These are phyloP conservation scores for Cryptococcus neoformans DNA, from an alignment of 1,284 basidiomycete species.

Conservation along the genomic window DNA sequence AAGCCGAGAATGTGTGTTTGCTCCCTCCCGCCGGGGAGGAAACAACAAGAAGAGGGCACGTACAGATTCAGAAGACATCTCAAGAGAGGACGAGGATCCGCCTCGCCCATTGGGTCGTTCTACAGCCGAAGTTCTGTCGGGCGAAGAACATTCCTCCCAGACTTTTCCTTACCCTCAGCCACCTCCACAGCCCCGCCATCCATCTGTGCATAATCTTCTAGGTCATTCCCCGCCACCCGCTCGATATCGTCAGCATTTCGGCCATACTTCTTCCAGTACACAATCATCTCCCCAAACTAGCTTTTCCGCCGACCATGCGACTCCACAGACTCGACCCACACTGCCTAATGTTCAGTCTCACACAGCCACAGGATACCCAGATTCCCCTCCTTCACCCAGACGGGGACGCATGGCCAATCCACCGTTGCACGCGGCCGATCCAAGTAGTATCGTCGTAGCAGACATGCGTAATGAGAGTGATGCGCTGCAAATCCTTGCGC, in stretches of 20 bases:
- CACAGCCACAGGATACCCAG: not conserved
- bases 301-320: not conserved
- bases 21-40: constrained; percentile 42
- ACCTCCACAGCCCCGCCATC: not conserved
- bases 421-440: constrained; percentile 35
- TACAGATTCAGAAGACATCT: constrained; percentile 14
- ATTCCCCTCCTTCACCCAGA: constrained; percentile 23
- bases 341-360: not conserved
- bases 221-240: constrained; percentile 3
- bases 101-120: not conserved
- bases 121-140: not conserved
- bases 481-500: constrained; percentile 47
- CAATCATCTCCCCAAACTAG: constrained; percentile 13
- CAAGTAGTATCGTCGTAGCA: constrained; percentile 44
- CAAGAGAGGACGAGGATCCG: constrained; percentile 1
- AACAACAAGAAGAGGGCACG: constrained; percentile 34
- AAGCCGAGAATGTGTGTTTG: constrained; percentile 50
- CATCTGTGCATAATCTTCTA: constrained; percentile 16
- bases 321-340: not conserved
- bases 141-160: not conserved
- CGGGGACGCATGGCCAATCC: constrained; percentile 33
- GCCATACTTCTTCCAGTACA: constrained; percentile 4
- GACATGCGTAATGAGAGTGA: constrained; percentile 50
- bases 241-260: not conserved
- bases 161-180: constrained; percentile 15